Evolutionary conservation across 148 eudicot genomes (phyloP).

Genomic region (Vaccinium corymbosum): DNA sequence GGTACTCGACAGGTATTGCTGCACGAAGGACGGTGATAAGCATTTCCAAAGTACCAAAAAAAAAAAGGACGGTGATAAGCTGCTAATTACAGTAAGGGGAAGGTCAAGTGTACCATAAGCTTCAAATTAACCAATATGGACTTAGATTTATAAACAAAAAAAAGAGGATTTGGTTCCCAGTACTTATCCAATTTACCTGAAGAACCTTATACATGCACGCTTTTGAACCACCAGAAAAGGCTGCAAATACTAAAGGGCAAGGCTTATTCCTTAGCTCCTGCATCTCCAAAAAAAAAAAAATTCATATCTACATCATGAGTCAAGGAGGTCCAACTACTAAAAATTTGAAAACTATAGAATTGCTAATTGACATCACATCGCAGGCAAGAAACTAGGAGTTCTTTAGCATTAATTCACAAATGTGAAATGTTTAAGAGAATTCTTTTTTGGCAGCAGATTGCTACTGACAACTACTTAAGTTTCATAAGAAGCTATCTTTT

Average conservation of each 20-base stretch:
- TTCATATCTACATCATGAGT: conserved; percentile 1
- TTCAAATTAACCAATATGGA: not conserved
- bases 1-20: not conserved
- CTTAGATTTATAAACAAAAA: not conserved
- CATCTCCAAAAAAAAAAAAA: conserved; percentile 9
- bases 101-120: not conserved
- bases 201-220: conserved; percentile 68
- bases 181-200: conserved; percentile 37
- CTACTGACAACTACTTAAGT: not conserved
- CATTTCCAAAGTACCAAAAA: too few relatives aligned
- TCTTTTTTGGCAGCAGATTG: not conserved
- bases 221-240: conserved; percentile 66
- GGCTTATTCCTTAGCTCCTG: conserved; percentile 49
- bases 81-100: not conserved
- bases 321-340: not conserved
- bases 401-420: not conserved
- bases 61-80: not conserved
- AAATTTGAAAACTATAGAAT: not conserved
- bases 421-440: not conserved
- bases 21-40: not conserved
- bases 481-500: not conserved
- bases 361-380: not conserved
- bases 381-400: not conserved
- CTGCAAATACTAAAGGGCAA: conserved; percentile 56
- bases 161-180: not conserved